phyloP scores from a whole-genome alignment of 1,284 basidiomycete species.

The Thecaphora thlaspeos region DNA sequence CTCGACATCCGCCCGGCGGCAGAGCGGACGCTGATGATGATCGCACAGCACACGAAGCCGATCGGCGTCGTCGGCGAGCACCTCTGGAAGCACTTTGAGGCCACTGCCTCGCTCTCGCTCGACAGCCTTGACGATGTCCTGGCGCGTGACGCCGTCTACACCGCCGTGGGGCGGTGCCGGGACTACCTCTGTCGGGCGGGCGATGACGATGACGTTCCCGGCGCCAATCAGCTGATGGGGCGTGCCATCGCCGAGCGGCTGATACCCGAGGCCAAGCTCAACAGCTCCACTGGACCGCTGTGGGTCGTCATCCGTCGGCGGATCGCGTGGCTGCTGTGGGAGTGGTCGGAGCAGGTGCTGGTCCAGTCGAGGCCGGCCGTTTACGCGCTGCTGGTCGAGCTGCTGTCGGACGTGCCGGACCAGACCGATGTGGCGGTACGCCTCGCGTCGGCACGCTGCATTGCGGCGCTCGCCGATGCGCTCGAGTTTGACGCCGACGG shows the following conservation, averaged over 20 bases:
- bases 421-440: conserved; percentile 52
- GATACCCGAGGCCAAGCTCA: conserved; percentile 40
- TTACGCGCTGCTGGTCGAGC: conserved; percentile 44
- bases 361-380: conserved; percentile 26
- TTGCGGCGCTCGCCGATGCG: conserved; percentile 49
- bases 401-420: conserved; percentile 34
- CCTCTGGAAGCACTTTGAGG: conserved; percentile 44
- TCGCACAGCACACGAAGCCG: conserved; percentile 38
- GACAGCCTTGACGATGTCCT: conserved; percentile 37
- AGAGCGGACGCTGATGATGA: conserved; percentile 43
- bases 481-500: conserved; percentile 52
- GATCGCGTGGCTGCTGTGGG: conserved; percentile 49
- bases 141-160: conserved; percentile 51
- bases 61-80: conserved; percentile 37
- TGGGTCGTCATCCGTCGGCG: conserved; percentile 51
- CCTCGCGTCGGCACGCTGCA: conserved; percentile 45
- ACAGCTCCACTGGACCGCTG: conserved; percentile 14
- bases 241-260: conserved; percentile 39
- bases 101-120: conserved; percentile 13
- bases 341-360: conserved; percentile 51
- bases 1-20: conserved; percentile 54
- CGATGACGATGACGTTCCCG: conserved; percentile 30
- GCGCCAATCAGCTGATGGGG: conserved; percentile 26
- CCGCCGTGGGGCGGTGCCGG: conserved; percentile 43
- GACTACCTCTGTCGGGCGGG: conserved; percentile 33